Conservation (phyloP, 352 stramenopile genomes). For the Globisporangium spiculum region DNA sequence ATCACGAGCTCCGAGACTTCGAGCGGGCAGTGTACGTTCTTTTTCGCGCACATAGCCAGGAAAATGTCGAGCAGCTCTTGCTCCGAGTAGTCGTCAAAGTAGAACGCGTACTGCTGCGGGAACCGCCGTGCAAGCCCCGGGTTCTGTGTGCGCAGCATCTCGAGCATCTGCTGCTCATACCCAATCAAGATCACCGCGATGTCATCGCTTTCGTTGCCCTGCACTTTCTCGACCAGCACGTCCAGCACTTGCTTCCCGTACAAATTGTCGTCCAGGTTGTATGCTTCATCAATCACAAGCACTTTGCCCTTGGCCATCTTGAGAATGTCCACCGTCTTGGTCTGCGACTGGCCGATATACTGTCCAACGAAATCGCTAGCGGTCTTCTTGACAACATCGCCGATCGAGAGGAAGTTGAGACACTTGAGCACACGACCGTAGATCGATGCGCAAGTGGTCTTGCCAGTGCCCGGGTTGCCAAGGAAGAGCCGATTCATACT, state of each 20-base stretch:
- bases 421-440: constrained; percentile 88
- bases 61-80: constrained; percentile 80
- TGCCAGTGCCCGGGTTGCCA: constrained; percentile 90
- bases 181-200: constrained; percentile 91
- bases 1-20: constrained; percentile 53
- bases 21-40: constrained; percentile 46
- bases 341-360: constrained; percentile 83
- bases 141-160: constrained; percentile 90
- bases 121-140: constrained; percentile 87
- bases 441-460: constrained; percentile 89
- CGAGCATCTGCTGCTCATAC: constrained; percentile 88
- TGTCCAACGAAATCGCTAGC: constrained; percentile 85
- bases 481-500: constrained; percentile 89
- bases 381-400: constrained; percentile 86
- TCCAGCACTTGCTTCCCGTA: constrained; percentile 80
- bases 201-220: constrained; percentile 86
- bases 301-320: constrained; percentile 86
- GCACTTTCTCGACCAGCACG: constrained; percentile 90
- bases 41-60: constrained; percentile 43
- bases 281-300: constrained; percentile 93
- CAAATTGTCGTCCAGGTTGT: constrained; percentile 78
- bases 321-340: constrained; percentile 84
- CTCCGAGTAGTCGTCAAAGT: constrained; percentile 92
- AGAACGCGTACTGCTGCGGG: constrained; percentile 84
- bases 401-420: constrained; percentile 89